Conservation (phyloP, 768 basidiomycete species). For the Rickenella mellea region DNA sequence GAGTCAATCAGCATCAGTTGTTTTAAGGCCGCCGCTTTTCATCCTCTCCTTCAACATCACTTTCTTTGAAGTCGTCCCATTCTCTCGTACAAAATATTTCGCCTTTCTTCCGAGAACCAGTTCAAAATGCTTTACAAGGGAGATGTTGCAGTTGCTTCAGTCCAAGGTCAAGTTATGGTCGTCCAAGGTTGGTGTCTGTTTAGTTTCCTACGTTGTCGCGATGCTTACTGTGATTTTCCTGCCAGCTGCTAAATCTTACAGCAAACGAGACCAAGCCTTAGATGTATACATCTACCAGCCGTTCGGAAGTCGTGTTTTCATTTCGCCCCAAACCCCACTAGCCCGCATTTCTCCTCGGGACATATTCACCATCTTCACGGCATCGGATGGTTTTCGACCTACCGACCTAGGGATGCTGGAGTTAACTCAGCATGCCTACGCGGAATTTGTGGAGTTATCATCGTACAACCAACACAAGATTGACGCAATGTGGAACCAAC, state of each 20-base stretch:
- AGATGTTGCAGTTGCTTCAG: conserved; percentile 57
- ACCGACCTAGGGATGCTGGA: conserved; percentile 61
- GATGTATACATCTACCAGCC: conserved; percentile 59
- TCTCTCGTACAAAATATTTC: too few species aligned
- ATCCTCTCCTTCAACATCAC: too few species aligned
- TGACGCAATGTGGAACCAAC: conserved; percentile 50
- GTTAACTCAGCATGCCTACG: conserved; percentile 49
- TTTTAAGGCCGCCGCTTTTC: too few species aligned
- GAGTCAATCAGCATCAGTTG: too few species aligned
- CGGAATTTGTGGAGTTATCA: conserved; percentile 45
- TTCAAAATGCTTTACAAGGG: too few species aligned
- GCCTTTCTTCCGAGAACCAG: too few species aligned
- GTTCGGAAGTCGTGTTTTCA: conserved; percentile 58
- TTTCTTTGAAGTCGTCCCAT: too few species aligned
- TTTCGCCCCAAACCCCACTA: conserved; percentile 46
- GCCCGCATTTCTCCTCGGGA: conserved; percentile 55
- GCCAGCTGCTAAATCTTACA: conserved; percentile 49
- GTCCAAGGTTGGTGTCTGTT: conserved; percentile 44
- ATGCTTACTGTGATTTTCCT: conserved; percentile 5
- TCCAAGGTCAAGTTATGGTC: conserved; percentile 58
- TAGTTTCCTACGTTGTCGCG: not conserved
- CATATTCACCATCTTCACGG: conserved; percentile 49
- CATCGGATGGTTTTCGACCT: conserved; percentile 22
- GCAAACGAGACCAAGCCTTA: conserved; percentile 43
- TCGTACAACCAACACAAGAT: conserved; percentile 43